Percentiles rank a stretch among this genome's conserved stretches.
Evolutionary conservation across 1,139 yeast genomes (phyloP).

Genomic region (Waltiozyma sp.): DNA sequence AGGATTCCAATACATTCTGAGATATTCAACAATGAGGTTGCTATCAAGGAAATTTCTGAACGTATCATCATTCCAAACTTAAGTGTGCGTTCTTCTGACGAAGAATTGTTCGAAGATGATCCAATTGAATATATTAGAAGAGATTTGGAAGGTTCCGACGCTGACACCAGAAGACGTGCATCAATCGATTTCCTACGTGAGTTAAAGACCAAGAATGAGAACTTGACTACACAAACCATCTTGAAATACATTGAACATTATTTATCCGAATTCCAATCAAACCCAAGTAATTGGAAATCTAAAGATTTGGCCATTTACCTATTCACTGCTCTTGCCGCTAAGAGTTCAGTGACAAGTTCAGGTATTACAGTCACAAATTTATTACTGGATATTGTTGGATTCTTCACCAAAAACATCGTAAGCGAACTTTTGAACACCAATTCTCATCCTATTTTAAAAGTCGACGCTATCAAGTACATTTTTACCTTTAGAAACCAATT

Average conservation of each 20-base stretch:
- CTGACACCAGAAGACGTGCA: constrained; percentile 84
- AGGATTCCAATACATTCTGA: constrained; percentile 55
- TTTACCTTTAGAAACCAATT: constrained; percentile 87
- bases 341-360: constrained; percentile 71
- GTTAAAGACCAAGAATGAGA: constrained; percentile 70
- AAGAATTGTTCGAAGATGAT: constrained; percentile 92
- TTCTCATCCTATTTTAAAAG: constrained; percentile 65
- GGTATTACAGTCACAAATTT: constrained; percentile 88
- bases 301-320: constrained; percentile 83
- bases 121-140: constrained; percentile 87
- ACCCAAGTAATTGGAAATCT: constrained; percentile 57
- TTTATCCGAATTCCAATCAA: constrained; percentile 36
- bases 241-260: constrained; percentile 68
- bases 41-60: constrained; percentile 68
- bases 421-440: constrained; percentile 52
- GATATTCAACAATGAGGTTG: constrained; percentile 55
- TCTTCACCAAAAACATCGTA: constrained; percentile 73
- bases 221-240: constrained; percentile 62
- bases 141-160: constrained; percentile 91
- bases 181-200: constrained; percentile 87
- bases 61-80: constrained; percentile 84
- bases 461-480: constrained; percentile 88
- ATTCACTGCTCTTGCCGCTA: constrained; percentile 83
- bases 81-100: constrained; percentile 73
- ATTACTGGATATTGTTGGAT: constrained; percentile 75